Conservation (phyloP, 1,284 basidiomycete genomes). For the Phellopilus nigrolimitatus region DNA sequence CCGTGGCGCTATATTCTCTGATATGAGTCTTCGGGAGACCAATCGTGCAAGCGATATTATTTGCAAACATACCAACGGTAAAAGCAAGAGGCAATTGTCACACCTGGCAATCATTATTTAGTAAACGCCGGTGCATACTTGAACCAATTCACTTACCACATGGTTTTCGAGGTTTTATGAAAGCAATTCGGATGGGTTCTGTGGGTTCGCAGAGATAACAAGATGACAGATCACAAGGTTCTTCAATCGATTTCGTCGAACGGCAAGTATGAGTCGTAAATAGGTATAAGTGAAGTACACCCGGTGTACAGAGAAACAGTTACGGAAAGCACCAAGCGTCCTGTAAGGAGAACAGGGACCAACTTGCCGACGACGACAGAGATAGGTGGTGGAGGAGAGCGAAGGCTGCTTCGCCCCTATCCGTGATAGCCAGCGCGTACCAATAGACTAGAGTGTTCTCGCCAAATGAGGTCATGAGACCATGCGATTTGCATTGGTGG, state of each 20-base stretch:
- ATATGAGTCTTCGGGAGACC: conserved; percentile 12
- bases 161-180: conserved; percentile 9
- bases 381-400: conserved; percentile 12
- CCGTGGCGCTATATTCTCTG: conserved; percentile 50
- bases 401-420: conserved; percentile 10
- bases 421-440: too few species aligned
- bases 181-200: not conserved
- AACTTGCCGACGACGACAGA: not conserved
- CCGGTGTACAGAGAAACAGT: too few species aligned
- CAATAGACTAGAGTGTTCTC: not conserved
- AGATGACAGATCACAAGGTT: too few species aligned
- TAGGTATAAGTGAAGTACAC: too few species aligned
- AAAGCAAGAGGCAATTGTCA: conserved; percentile 65
- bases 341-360: not conserved
- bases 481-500: not conserved
- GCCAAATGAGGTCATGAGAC: conserved; percentile 12
- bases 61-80: conserved; percentile 52
- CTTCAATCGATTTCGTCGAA: too few species aligned
- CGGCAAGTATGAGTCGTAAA: too few species aligned
- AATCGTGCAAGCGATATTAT: not conserved
- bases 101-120: conserved; percentile 44
- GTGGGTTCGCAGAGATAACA: not conserved
- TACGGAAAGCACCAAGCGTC: too few species aligned
- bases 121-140: not conserved
- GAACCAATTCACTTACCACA: conserved; percentile 14